Base-by-base conservation (phyloP, 2,329 filamentous ascomycete species). In the Colletotrichum cordylinicola region DNA sequence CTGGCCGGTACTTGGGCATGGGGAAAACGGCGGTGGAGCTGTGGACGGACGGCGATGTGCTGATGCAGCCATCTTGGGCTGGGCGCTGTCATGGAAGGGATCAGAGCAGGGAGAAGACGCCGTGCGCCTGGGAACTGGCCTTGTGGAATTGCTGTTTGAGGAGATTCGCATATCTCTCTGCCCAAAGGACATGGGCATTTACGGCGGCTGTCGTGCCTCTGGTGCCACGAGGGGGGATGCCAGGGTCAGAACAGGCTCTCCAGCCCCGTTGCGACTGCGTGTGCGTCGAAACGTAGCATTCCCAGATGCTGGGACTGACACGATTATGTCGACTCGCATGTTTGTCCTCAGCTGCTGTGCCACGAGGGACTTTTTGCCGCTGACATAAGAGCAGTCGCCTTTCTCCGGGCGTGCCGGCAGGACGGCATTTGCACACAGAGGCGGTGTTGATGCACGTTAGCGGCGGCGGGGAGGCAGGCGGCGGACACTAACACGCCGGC, bases 11-110 rank as follows among this genome's bases (percentile, higher is more conserved):
- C 66, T 66, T 71, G 68, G 37, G 33, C 13, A 39, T 37, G 64
- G 55, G 64, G 37, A 35, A 43, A 67, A 68, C 31, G 67, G 58
- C 21, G 71, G 31, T 74, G 71, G 67, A 31, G 60, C 35, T 39
- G 43, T 37, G 56, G 24, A 61, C 27, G 35, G 52, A 52, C 55
- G 66, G 29, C 65, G 61, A 35, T 39, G 62, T 33, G 18, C 33
- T 58, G 65, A 58, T 66, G 60, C 33, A 66, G 35, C 31, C 61
- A 60, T 66, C 61, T 72, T 60, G 24, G 58, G 58, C 72, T 75
- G 37, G 72, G 68, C 72, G 61, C 24, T 74, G 72, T 72, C 72
- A 75, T 72, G 61, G 69, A 72, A 18, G 33, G 27, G 72, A 75
- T 56, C 68, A n/a, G 68, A 75, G 69, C 69, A 60, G 18, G 68